Conservation (phyloP, 148 eudicot species). For the Rheum nobile region DNA sequence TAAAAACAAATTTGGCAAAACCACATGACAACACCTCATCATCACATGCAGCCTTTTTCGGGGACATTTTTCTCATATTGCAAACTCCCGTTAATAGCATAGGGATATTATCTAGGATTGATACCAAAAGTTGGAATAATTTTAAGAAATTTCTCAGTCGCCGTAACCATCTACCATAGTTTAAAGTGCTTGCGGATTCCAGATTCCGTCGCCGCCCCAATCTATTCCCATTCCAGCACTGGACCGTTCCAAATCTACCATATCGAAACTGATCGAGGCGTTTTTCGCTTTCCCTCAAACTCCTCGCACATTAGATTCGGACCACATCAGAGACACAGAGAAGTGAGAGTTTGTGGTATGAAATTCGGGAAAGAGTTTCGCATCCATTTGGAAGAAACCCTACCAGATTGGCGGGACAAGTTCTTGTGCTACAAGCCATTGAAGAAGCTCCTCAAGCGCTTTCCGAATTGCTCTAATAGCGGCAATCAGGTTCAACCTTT, state of each 20-base stretch:
- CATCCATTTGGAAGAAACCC: slow-evolving; percentile 63
- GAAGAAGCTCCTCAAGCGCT: slow-evolving; percentile 67
- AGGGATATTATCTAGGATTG: too few relatives aligned
- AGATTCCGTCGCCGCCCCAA: neutral
- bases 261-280: neutral
- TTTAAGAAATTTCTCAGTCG: too few relatives aligned
- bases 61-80: too few relatives aligned
- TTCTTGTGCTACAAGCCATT: slow-evolving; percentile 68
- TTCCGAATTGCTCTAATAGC: slow-evolving; percentile 16
- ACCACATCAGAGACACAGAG: too few relatives aligned
- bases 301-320: too few relatives aligned
- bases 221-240: neutral
- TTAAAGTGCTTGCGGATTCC: neutral
- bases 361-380: slow-evolving; percentile 80
- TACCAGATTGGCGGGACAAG: slow-evolving; percentile 87
- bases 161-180: too few relatives aligned
- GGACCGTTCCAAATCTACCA: neutral
- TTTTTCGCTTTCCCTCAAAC: too few relatives aligned
- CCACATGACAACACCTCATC: too few relatives aligned
- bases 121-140: too few relatives aligned
- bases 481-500: neutral
- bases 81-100: too few relatives aligned
- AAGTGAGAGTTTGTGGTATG: slow-evolving; percentile 30
- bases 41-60: too few relatives aligned
- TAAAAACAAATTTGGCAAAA: too few relatives aligned